A percentile compares a stretch with the other conserved stretches of the same genome.
Evolutionary conservation across 148 eudicot genomes (phyloP).

Genomic region (Heliamphora exappendiculata): DNA sequence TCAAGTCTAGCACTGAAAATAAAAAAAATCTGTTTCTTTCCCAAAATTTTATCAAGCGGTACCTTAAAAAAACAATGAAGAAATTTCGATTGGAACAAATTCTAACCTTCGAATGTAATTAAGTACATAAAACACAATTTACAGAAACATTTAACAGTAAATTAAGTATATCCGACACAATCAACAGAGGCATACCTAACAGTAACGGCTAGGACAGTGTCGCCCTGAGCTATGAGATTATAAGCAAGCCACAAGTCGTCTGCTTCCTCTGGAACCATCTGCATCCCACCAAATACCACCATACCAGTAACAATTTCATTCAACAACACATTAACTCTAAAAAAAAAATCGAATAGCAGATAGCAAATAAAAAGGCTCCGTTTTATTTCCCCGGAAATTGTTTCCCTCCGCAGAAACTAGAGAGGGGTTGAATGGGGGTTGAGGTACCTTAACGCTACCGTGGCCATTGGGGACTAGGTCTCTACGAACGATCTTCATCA

Average conservation of each 20-base stretch:
- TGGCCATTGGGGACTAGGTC: slow-evolving; percentile 59
- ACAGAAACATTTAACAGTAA: background rate
- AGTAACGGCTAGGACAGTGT: slow-evolving; percentile 61
- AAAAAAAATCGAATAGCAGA: background rate
- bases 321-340: background rate
- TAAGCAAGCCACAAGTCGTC: slow-evolving; percentile 92
- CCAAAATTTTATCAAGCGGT: background rate
- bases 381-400: background rate
- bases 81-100: too few relatives aligned
- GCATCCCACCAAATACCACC: background rate
- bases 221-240: slow-evolving; percentile 74
- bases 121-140: background rate
- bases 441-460: slow-evolving; percentile 68
- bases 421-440: background rate
- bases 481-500: slow-evolving; percentile 65
- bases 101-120: background rate
- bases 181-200: slow-evolving; percentile 44
- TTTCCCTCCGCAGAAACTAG: background rate
- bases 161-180: background rate
- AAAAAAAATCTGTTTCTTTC: background rate
- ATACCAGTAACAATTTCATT: background rate
- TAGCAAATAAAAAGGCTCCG: background rate
- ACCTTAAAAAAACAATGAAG: background rate
- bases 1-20: background rate
- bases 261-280: slow-evolving; percentile 88